Evolutionary conservation across 345 rosid species (phyloP).

Genomic region (Euphorbia tirucalli): DNA sequence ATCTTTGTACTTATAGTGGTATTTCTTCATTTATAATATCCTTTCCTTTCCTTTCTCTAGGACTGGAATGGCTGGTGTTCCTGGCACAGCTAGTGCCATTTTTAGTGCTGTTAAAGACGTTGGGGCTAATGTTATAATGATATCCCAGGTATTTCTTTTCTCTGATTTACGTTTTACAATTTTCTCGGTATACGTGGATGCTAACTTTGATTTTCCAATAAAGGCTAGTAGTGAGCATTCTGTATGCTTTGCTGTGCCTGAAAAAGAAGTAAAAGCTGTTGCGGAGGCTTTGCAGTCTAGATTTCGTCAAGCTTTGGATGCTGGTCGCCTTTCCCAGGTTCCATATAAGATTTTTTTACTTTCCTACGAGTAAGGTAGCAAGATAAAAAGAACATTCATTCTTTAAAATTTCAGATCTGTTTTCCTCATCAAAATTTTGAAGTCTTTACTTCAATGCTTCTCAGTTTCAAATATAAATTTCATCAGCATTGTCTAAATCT

Average conservation of each 20-base stretch:
- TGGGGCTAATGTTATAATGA: constrained; percentile 98
- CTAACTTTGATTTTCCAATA: constrained; percentile 29
- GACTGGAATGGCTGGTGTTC: constrained; percentile 99
- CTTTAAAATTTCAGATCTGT: not conserved
- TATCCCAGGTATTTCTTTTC: constrained; percentile 67
- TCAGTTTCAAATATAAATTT: not conserved
- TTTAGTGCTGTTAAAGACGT: constrained; percentile 94
- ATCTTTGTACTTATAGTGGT: constrained; percentile 1
- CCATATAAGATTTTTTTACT: constrained; percentile 1
- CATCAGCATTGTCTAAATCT: not conserved
- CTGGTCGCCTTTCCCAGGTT: constrained; percentile 98
- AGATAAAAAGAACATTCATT: not conserved
- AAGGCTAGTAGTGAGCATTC: constrained; percentile 99
- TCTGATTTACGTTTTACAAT: constrained; percentile 7
- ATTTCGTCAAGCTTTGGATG: constrained; percentile 81
- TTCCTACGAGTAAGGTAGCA: not conserved
- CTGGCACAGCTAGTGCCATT: constrained; percentile 94
- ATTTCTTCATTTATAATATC: not conserved
- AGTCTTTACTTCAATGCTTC: not conserved
- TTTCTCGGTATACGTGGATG: constrained; percentile 10
- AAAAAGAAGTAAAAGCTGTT: constrained; percentile 90
- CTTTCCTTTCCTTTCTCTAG: constrained; percentile 37
- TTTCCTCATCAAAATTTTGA: not conserved
- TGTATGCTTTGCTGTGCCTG: constrained; percentile 98
- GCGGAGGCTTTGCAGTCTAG: constrained; percentile 80